Percentiles rank a stretch among this genome's conserved stretches.
These are phyloP conservation scores for Pezicula carpinea DNA, from an alignment of 2,329 filamentous ascomycete genomes.

Conservation along the genomic window DNA sequence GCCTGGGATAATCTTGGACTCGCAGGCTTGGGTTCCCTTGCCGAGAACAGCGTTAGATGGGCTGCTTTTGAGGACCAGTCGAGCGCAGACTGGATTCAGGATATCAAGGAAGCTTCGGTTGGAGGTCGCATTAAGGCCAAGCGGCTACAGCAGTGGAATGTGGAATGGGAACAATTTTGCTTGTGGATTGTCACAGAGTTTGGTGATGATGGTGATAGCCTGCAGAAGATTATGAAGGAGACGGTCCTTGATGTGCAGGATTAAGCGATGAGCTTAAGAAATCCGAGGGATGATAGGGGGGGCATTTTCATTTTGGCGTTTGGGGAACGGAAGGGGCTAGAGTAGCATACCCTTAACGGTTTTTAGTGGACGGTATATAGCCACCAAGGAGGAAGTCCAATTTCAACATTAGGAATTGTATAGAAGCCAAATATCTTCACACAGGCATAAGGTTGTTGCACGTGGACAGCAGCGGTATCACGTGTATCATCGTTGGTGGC, in stretches of 20 bases:
- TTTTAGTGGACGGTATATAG: not conserved
- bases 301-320: not conserved
- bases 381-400: constrained; percentile 9
- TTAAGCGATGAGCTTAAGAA: constrained; percentile 3
- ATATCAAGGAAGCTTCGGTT: constrained; percentile 68
- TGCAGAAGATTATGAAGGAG: constrained; percentile 14
- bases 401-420: constrained; percentile 18
- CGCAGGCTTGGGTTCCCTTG: constrained; percentile 78
- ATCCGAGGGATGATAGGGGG: not conserved
- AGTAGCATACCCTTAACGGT: constrained; percentile 2
- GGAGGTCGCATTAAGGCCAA: constrained; percentile 67
- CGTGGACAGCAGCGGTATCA: no score
- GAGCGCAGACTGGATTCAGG: constrained; percentile 64
- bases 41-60: constrained; percentile 91
- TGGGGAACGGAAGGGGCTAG: not conserved
- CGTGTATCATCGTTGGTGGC: no score
- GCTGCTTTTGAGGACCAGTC: constrained; percentile 80
- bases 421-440: no score
- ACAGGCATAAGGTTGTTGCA: no score
- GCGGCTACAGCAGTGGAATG: constrained; percentile 71
- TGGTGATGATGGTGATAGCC: constrained; percentile 35
- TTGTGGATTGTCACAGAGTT: constrained; percentile 83
- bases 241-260: constrained; percentile 15
- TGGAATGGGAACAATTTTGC: constrained; percentile 86
- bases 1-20: constrained; percentile 89